Evolutionary conservation across 805 yeast genomes (phyloP), one percentile per base, ranked within the genome.

Genomic region (Pichia thaimueangensis): DNA sequence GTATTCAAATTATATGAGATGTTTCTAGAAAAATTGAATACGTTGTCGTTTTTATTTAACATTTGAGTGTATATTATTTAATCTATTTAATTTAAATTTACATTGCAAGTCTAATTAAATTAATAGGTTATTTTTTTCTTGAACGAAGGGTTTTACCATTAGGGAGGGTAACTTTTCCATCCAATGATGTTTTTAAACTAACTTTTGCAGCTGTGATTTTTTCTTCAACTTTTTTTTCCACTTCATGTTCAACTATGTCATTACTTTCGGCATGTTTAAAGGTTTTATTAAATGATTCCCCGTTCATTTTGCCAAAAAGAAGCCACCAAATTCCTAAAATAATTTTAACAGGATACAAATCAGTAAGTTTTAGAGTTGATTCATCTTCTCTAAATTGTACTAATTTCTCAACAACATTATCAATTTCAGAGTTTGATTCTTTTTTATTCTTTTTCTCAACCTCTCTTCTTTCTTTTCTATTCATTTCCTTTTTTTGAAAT

Each of bases 401-500:
- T 32, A 47, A 41, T 10, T 41, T 37, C 2, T 36, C 38, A n/a
- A 37, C 17, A 15, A 41, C 19, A 21, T 44, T 42, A 25, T 19
- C 13, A 5, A 17, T 16, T 9, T 20, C 35, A 10, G 3, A 22
- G 9, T 37, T 25, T 4, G 30, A 10, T 13, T 32, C 34, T 19
- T 31, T 34, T 11, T 37, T 37, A n/a, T 36, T 35, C 10, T 38
- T 31, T 9, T 27, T 36, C 6, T 16, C 32, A 8, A 20, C 19
- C 13, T 38, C 35, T 36, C 51, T 42, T 34, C 49, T 45, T 23
- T 48, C 51, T 32, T 37, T 48, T 29, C 51, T 43, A 34, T 45
- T 47, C 25, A 47, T 22, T 23, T 37, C 41, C 19, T 30, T 36
- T 28, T 48, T 48, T 8, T 39, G 28, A 28, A 48, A 43, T 4